Percentiles rank a stretch among this genome's conserved stretches.
Evolutionary conservation across 345 rosid species (phyloP).

Genomic region (Anacardium occidentale): DNA sequence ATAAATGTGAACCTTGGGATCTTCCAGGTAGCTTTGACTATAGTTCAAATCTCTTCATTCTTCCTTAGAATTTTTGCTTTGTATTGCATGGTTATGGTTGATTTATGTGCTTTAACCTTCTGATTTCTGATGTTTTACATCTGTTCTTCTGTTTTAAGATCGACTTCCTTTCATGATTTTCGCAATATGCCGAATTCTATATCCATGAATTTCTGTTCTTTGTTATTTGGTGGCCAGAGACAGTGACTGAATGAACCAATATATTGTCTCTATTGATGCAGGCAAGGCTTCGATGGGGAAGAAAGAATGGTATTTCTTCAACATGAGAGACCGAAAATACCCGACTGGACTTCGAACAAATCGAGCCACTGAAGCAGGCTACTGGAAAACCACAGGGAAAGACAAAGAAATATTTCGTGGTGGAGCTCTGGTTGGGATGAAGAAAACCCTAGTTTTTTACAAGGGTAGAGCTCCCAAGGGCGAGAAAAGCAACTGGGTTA

Average conservation of each 20-base stretch:
- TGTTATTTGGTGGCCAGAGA: background rate
- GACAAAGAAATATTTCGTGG: conserved; percentile 73
- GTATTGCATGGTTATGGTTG: background rate
- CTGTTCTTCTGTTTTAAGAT: no score
- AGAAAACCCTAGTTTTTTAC: conserved; percentile 96
- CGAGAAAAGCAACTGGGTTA: conserved; percentile 97
- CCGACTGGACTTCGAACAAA: conserved; percentile 96
- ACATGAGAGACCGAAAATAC: conserved; percentile 79
- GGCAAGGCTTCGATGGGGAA: conserved; percentile 97
- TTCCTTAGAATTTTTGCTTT: background rate
- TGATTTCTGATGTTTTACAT: background rate
- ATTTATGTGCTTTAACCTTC: background rate
- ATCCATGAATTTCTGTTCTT: background rate
- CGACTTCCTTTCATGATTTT: no score
- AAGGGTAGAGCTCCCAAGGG: conserved; percentile 94
- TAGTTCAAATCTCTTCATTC: background rate
- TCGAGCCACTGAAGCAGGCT: conserved; percentile 91
- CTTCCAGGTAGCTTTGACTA: conserved; percentile 63
- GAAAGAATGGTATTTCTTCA: conserved; percentile 97
- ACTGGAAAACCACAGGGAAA: conserved; percentile 95
- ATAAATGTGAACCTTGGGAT: conserved; percentile 98
- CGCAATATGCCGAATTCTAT: no score
- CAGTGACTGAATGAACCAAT: background rate
- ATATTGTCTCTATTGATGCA: conserved; percentile 20
- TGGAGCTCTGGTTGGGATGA: conserved; percentile 80